Evolutionary conservation across 2,329 filamentous ascomycete genomes (phyloP).

Genomic region (Venturia pyrina): DNA sequence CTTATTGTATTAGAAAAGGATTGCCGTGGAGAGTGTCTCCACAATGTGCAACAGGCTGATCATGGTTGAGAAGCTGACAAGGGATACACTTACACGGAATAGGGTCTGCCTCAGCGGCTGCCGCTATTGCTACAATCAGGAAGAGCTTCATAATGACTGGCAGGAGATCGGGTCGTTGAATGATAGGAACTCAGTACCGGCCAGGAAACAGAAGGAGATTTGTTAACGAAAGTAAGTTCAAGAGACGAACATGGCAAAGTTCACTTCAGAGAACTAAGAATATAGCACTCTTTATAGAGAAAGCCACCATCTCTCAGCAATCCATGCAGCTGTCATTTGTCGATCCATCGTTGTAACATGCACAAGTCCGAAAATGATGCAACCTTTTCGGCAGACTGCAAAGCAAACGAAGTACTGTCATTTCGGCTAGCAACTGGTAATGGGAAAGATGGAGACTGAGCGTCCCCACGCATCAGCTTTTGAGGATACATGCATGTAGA

Average conservation of each 20-base stretch:
- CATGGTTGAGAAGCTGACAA: background rate
- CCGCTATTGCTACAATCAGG: background rate
- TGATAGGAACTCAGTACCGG: background rate
- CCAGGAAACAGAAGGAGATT: background rate
- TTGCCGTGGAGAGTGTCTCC: background rate
- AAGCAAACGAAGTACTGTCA: constrained; percentile 1
- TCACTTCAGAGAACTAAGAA: background rate
- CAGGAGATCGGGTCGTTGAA: background rate
- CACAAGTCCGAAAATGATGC: background rate
- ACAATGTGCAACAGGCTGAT: background rate
- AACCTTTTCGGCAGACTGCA: background rate
- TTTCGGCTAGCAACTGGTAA: background rate
- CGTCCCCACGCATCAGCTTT: background rate
- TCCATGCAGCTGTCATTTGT: background rate
- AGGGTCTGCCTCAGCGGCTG: background rate
- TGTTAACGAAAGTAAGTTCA: background rate
- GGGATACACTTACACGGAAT: background rate
- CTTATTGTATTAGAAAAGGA: background rate
- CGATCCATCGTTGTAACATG: background rate
- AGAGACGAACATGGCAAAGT: background rate
- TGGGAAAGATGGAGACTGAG: background rate
- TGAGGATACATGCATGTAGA: background rate
- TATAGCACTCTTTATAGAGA: background rate
- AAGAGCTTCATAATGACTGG: background rate
- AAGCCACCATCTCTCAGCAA: background rate